Base-by-base conservation (phyloP, 2,329 filamentous ascomycete genomes). In the Blastomyces gilchristii region DNA sequence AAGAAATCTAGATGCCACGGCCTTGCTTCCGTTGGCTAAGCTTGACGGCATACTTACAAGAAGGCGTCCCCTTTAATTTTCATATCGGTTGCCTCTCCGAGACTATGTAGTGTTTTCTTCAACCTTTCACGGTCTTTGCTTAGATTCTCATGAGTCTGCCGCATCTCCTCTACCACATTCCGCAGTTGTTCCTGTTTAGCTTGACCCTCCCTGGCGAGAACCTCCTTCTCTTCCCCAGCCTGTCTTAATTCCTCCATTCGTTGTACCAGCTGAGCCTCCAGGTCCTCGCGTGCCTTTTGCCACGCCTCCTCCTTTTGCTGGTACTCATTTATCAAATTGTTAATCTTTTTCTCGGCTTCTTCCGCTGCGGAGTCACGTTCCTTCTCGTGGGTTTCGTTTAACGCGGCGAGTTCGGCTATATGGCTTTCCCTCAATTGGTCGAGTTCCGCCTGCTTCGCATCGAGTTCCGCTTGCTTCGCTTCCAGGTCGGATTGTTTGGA, bases 111-210 rank as follows among this genome's bases (percentile, higher is more conserved):
- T 59, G 79, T 79, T 70, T 79, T 81, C 60, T 77, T 77, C 64
- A 83, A 71, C 53, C 76, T 77, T 58, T 80, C 78, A 60, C 79
- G 78, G 66, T 84, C 81, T 65, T 79, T 76, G 61, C 78, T 78
- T 72, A 81, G 76, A 63, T 78, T 75, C 54, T 79, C 75, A 75
- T 82, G 82, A 14, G 77, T 76, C 61, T 78, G 73, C 60, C 77
- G 76, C 76, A 78, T 78, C 58, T 72, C 72, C 31, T 76, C 73
- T 60, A 76, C 71, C 11, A 74, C 72, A 61, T 73, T 75, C 62
- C 80, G 78, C 43, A 78, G 73, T 67, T 80, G 77, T 54, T 77
- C 75, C 66, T 78, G 77, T 63, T 79, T 77, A 61, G 77, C 69
- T 61, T 79, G 70, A 64, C 79, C 76, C 64, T 80, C 75, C 61